Base-by-base conservation (phyloP, 2,329 filamentous ascomycete species). In the Phialophora macrospora region DNA sequence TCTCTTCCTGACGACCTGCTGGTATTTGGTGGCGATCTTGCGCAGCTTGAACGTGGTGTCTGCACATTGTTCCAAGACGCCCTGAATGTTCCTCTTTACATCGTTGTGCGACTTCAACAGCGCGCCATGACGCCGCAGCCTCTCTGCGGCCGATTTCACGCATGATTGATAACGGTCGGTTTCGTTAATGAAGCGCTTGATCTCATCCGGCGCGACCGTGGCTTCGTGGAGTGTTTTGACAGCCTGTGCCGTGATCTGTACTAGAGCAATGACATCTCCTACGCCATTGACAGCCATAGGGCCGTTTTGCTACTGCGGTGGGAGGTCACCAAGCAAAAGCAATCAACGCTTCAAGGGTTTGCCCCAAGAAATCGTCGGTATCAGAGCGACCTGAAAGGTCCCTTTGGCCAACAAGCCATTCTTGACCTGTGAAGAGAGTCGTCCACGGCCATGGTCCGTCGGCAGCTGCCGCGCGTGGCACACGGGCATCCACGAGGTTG, bases 201-300 rank as follows among this genome's bases (percentile, higher is more conserved):
- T 41, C 54, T 64, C 62, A 26, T 34, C 32, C 20, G 62, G 62
- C 6, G 62, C 62, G 41, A 60, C 32, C 34, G n/a, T 60, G 12
- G 62, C 62, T 14, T 34, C 62, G 34, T 59, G 55, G 1, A 64
- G 48, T 46, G 48, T 64, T 46, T 54, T 64, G n/a, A 44, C 55
- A 12, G 32, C 44, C 22, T 58, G 46, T 28, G 55, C 34, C 8
- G 55, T 64, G 20, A 64, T 20, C 20, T 64, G 62, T 20, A 64
- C 48, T 12, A 64, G 22, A 32, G 55, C 62, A 20, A 64, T 54
- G 20, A 64, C 55, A 64, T 64, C 62, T 64, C 62, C 62, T 24
- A 64, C 46, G 20, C 62, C 62, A 44, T 64, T 64, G 38, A 64
- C 30, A 62, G 60, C 60, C 60, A 62, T 62, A 49, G n/a, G 38